Evolutionary conservation across 1,284 basidiomycete species (phyloP).

Genomic region (Ceratobasidium sp.): DNA sequence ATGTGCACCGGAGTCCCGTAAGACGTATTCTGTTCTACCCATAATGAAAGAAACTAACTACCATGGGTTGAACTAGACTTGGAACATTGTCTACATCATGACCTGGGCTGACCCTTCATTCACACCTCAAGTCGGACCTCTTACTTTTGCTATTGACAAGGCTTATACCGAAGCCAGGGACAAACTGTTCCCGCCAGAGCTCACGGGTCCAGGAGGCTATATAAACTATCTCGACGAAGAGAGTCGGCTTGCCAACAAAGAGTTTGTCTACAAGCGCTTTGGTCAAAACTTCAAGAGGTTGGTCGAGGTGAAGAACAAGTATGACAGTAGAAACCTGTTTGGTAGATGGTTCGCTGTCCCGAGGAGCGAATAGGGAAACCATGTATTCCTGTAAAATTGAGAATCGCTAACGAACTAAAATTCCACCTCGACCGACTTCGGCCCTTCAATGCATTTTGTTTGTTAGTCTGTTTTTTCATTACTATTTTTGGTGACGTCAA

Average conservation of each 20-base stretch:
- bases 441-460: too few species aligned
- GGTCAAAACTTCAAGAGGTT: conserved; percentile 38
- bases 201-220: not conserved
- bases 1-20: conserved; percentile 35
- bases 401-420: not conserved
- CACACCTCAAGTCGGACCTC: not conserved
- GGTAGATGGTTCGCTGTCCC: conserved; percentile 40
- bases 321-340: conserved; percentile 36
- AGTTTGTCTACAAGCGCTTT: conserved; percentile 23
- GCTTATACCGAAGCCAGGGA: not conserved
- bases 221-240: conserved; percentile 19
- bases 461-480: too few species aligned
- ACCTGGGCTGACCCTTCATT: conserved; percentile 12
- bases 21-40: too few species aligned
- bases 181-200: not conserved
- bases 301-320: conserved; percentile 38
- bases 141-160: not conserved
- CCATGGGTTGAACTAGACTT: not conserved
- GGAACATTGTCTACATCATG: not conserved
- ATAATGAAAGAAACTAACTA: too few species aligned
- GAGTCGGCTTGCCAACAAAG: not conserved
- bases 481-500: too few species aligned
- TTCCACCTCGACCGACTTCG: not conserved
- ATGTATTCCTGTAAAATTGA: not conserved
- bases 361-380: not conserved